Conservation (phyloP, 202 grass and related monocot species). For the Setaria italica region DNA sequence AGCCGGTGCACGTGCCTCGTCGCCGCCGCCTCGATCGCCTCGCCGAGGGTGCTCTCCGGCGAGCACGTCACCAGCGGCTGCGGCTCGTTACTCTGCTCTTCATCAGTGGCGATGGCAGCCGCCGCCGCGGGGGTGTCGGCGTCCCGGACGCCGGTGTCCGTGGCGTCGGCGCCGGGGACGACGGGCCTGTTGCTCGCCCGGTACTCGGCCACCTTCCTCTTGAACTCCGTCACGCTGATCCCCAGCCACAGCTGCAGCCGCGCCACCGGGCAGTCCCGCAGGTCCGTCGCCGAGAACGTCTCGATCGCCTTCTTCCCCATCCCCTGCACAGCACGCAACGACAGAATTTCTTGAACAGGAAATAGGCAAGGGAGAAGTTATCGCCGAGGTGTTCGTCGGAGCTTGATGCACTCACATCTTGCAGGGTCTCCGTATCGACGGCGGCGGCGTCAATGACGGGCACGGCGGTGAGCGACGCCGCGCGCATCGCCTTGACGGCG, state of each 20-base stretch:
- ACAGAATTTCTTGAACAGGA: background rate
- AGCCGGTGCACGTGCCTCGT: conserved; percentile 72
- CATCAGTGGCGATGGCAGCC: background rate
- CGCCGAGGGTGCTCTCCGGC: conserved; percentile 57
- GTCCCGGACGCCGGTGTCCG: background rate
- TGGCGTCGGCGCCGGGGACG: conserved; percentile 31
- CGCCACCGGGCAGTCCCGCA: conserved; percentile 64
- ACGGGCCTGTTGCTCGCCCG: conserved; percentile 24
- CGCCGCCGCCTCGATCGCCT: conserved; percentile 60
- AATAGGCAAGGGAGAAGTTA: background rate
- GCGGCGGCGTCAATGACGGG: conserved; percentile 50
- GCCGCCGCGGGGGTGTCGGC: background rate
- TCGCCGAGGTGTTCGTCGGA: background rate
- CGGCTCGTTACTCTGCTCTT: background rate
- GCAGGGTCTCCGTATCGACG: conserved; percentile 42
- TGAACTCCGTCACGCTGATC: conserved; percentile 71
- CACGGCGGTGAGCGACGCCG: conserved; percentile 71
- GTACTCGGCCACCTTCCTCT: conserved; percentile 55
- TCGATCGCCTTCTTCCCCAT: conserved; percentile 66
- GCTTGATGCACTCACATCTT: conserved; percentile 44
- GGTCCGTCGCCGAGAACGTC: conserved; percentile 84
- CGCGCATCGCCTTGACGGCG: conserved; percentile 70
- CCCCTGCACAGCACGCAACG: conserved; percentile 49
- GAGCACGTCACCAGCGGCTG: conserved; percentile 58
- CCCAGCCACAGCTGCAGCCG: conserved; percentile 63